Conservation (phyloP, 768 basidiomycete genomes). For the Naematelia encephala region DNA sequence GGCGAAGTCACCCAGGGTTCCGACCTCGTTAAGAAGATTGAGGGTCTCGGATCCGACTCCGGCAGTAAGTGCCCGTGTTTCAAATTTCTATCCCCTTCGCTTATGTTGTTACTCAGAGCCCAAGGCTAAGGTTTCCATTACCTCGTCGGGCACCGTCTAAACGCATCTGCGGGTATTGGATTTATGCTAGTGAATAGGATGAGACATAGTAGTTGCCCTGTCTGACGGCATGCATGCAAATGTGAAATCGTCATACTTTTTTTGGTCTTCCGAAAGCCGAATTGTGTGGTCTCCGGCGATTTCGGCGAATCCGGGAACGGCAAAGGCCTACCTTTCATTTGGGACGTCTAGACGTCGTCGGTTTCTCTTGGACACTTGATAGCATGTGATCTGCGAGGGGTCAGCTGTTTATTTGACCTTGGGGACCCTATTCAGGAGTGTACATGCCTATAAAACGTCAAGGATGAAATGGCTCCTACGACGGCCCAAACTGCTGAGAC, state of each 20-base stretch:
- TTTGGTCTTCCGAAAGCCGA: too few relatives aligned
- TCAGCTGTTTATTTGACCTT: too few relatives aligned
- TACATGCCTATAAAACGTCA: too few relatives aligned
- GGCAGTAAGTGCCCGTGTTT: conserved; percentile 33
- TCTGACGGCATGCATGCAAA: neutral
- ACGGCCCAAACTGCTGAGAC: too few relatives aligned
- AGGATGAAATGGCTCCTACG: too few relatives aligned
- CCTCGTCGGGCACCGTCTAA: conserved; percentile 35
- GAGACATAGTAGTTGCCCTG: neutral
- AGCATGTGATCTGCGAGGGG: too few relatives aligned
- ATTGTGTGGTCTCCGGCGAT: too few relatives aligned
- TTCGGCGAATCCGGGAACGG: too few relatives aligned
- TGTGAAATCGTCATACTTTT: neutral
- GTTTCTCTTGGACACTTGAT: too few relatives aligned
- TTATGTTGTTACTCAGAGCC: conserved; percentile 17
- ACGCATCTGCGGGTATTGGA: neutral
- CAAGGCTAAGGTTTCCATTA: conserved; percentile 38
- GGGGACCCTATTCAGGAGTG: too few relatives aligned
- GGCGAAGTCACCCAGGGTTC: conserved; percentile 41
- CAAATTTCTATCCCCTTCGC: neutral
- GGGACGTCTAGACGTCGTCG: too few relatives aligned
- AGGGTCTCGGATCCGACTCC: conserved; percentile 40
- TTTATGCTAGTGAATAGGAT: neutral
- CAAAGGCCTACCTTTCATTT: too few relatives aligned
- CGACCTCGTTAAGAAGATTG: conserved; percentile 49